Conservation (phyloP, 2,329 filamentous ascomycete genomes). For the Trichophyton verrucosum region DNA sequence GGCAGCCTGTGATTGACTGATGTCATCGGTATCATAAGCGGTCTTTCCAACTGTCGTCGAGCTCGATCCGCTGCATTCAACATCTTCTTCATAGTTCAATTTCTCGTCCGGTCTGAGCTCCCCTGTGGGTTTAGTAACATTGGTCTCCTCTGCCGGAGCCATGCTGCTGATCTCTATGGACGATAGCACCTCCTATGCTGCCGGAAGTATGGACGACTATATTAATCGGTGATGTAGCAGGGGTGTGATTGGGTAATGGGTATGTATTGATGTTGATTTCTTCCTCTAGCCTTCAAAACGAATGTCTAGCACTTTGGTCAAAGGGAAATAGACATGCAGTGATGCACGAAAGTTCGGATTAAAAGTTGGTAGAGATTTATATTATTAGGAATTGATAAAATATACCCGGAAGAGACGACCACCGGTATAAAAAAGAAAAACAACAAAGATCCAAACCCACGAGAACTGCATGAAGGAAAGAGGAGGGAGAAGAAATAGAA, state of each 20-base stretch:
- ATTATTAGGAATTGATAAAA: not conserved
- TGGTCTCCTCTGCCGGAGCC: not conserved
- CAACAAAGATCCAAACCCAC: not conserved
- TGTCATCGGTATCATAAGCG: constrained; percentile 16
- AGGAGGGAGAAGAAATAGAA: not conserved
- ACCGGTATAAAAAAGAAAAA: not conserved
- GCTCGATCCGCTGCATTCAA: constrained; percentile 12
- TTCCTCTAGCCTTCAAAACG: not conserved
- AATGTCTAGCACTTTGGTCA: not conserved
- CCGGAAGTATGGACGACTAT: not conserved
- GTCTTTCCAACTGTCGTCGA: constrained; percentile 17
- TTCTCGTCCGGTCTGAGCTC: not conserved
- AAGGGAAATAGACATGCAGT: not conserved
- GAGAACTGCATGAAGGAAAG: not conserved
- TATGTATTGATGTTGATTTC: not conserved
- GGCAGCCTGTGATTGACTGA: constrained; percentile 16
- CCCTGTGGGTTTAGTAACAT: not conserved
- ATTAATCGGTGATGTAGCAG: not conserved
- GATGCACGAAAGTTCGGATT: not conserved
- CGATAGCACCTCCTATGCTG: not conserved
- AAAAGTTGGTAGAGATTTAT: not conserved
- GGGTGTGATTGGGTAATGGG: not conserved
- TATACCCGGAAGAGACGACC: not conserved
- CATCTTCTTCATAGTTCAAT: constrained; percentile 5
- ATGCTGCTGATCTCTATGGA: not conserved